Evolutionary conservation across 2,329 filamentous ascomycete species (phyloP).

Genomic region (Lachnellula arida): DNA sequence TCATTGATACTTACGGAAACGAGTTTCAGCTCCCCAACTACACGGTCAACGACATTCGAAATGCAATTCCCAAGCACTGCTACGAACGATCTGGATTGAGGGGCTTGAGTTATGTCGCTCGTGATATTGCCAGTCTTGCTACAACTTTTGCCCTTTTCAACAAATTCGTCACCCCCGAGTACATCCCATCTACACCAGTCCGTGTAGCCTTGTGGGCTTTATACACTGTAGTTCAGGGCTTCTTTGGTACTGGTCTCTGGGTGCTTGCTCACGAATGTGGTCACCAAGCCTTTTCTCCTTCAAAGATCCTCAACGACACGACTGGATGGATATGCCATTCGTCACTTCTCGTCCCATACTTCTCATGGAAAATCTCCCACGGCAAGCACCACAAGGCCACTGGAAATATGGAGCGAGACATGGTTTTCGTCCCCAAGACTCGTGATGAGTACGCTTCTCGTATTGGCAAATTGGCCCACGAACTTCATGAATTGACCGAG

Average conservation of each 20-base stretch:
- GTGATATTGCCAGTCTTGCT: slow-evolving; percentile 69
- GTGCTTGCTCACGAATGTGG: slow-evolving; percentile 97
- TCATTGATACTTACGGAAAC: slow-evolving; percentile 92
- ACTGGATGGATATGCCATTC: slow-evolving; percentile 93
- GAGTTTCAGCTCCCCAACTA: slow-evolving; percentile 90
- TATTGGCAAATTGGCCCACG: slow-evolving; percentile 69
- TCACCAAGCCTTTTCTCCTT: slow-evolving; percentile 94
- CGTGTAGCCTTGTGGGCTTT: slow-evolving; percentile 61
- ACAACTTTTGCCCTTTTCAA: slow-evolving; percentile 83
- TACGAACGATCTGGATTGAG: slow-evolving; percentile 77
- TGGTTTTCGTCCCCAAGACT: slow-evolving; percentile 97
- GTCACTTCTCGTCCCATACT: slow-evolving; percentile 86
- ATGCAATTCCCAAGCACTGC: slow-evolving; percentile 97
- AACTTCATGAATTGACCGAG: slow-evolving; percentile 84
- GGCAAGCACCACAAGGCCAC: slow-evolving; percentile 99
- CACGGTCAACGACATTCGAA: slow-evolving; percentile 94
- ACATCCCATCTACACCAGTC: slow-evolving; percentile 63
- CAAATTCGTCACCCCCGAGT: slow-evolving; percentile 82
- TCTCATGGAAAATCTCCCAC: slow-evolving; percentile 99
- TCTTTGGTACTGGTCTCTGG: slow-evolving; percentile 93
- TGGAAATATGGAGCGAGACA: slow-evolving; percentile 93
- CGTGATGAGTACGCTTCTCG: slow-evolving; percentile 74
- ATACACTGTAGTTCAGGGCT: slow-evolving; percentile 75
- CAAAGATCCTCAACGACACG: slow-evolving; percentile 82
- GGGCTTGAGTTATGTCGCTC: slow-evolving; percentile 77